phyloP scores from a whole-genome alignment of 306 rosid species.

The Carpinus fangiana region DNA sequence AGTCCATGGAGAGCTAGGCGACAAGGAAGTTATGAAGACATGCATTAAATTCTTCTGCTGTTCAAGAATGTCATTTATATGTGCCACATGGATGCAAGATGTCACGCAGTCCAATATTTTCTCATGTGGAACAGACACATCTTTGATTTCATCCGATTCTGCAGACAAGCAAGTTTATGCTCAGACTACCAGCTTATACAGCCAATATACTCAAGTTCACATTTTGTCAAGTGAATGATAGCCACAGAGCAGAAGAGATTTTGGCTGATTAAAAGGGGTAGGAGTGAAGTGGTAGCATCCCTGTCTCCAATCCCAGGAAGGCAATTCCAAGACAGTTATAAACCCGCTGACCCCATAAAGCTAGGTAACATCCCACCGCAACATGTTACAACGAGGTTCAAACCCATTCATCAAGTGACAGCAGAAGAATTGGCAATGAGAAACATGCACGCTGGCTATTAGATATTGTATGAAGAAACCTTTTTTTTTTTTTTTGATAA shows the following conservation, averaged over 20 bases:
- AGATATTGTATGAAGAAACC: background rate
- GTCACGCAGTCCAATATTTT: constrained; percentile 81
- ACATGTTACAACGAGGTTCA: no score
- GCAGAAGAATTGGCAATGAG: background rate
- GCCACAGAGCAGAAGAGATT: background rate
- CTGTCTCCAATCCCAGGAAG: background rate
- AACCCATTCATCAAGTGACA: background rate
- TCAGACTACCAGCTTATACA: constrained; percentile 4
- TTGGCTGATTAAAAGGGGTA: background rate
- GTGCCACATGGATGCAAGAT: constrained; percentile 78
- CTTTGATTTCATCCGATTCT: constrained; percentile 56
- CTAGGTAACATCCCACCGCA: background rate
- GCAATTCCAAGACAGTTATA: background rate
- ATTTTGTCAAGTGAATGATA: background rate
- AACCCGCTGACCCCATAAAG: background rate
- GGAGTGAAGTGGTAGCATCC: background rate
- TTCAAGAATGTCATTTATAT: constrained; percentile 63
- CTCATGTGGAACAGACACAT: constrained; percentile 57
- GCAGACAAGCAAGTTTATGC: constrained; percentile 24
- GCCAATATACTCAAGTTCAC: background rate
- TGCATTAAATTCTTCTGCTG: constrained; percentile 63
- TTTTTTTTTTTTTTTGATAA: no score
- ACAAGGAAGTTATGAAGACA: constrained; percentile 50
- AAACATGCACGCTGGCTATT: background rate
- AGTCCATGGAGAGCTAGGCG: constrained; percentile 77